Base-by-base conservation (phyloP, 176 grass and related monocot genomes). In the Oropetium thomaeum region DNA sequence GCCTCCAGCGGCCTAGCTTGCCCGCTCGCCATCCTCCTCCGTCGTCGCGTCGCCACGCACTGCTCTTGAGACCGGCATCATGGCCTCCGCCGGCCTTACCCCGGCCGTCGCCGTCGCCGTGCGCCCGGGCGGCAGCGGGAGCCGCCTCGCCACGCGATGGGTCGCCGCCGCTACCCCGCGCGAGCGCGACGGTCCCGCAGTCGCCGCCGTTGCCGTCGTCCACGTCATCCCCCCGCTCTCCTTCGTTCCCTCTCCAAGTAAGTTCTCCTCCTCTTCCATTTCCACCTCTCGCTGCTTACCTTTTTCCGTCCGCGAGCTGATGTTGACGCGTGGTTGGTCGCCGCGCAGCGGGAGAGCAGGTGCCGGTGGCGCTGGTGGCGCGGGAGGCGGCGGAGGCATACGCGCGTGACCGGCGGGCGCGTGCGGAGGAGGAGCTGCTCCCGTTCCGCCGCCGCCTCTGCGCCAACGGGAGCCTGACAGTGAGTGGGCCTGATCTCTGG, bases 191-290 rank as follows among this genome's bases (percentile, higher is more conserved):
- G 82, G 83, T 44, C 12, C 19, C 58, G 48, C 78, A n/a, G n/a
- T n/a, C 66, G 67, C 31, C 71, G 12, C 85, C 60, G 20, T 97
- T n/a, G 4, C 90, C 78, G 67, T 93, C 78, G 60, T 93, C 23
- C 79, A 97, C 54, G 84, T 97, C 67, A 83, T 97, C 74, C 81
- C 88, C 32, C 19, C 69, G 34, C 70, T 97, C 74, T 19, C 84
- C 19, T 85, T 75, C 81, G 65, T 93, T 42, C 95, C 95, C 11
- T 87, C 88, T 29, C 95, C 91, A 2, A 48, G 91, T 93, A 87
- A 77, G 77, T 17, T 1, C 12, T 14, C 38, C 8, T 67, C 3
- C 1, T 64, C 26, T 1, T 31, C 9, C 25, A 1, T 35, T 25
- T 10, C 20, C 38, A 1, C 43, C 58, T 64, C 22, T n/a, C n/a